These are phyloP conservation scores for Lentinula aciculospora DNA, from an alignment of 768 basidiomycete species.

Conservation along the genomic window DNA sequence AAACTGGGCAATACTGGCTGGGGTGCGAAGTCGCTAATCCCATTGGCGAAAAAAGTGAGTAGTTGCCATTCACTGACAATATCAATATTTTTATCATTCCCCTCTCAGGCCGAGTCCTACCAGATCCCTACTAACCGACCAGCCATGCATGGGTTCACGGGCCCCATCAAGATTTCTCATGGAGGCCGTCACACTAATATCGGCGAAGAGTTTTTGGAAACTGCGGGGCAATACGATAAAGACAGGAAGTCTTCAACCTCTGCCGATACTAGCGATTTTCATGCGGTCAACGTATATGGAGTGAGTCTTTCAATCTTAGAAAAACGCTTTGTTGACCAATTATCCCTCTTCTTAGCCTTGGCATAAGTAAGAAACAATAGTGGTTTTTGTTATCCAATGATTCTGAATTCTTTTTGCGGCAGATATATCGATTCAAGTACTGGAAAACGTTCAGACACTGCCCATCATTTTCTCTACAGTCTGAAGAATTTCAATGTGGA, in stretches of 20 bases:
- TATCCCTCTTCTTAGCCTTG: background rate
- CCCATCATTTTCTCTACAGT: conserved; percentile 26
- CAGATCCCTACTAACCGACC: conserved; percentile 20
- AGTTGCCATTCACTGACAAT: background rate
- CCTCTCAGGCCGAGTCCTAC: conserved; percentile 32
- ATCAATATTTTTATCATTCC: background rate
- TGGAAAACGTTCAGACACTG: conserved; percentile 32
- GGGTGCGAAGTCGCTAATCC: conserved; percentile 36
- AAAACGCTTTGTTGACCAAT: background rate
- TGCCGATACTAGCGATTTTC: conserved; percentile 29
- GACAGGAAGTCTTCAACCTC: conserved; percentile 16
- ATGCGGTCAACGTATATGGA: conserved; percentile 23
- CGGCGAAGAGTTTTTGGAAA: conserved; percentile 31
- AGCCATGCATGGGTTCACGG: conserved; percentile 27
- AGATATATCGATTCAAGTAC: conserved; percentile 34
- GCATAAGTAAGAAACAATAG: background rate
- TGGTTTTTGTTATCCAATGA: no score
- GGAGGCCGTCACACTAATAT: conserved; percentile 26
- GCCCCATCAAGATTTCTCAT: conserved; percentile 32
- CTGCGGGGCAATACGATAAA: conserved; percentile 29
- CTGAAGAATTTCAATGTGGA: conserved; percentile 20
- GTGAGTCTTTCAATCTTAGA: conserved; percentile 15
- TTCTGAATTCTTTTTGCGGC: conserved; percentile 9
- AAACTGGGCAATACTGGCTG: conserved; percentile 34
- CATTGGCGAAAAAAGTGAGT: conserved; percentile 35